Percentiles rank a stretch among this genome's conserved stretches.
Conservation (phyloP, 2,329 filamentous ascomycete genomes). For the Aspergillus arachidicola region DNA sequence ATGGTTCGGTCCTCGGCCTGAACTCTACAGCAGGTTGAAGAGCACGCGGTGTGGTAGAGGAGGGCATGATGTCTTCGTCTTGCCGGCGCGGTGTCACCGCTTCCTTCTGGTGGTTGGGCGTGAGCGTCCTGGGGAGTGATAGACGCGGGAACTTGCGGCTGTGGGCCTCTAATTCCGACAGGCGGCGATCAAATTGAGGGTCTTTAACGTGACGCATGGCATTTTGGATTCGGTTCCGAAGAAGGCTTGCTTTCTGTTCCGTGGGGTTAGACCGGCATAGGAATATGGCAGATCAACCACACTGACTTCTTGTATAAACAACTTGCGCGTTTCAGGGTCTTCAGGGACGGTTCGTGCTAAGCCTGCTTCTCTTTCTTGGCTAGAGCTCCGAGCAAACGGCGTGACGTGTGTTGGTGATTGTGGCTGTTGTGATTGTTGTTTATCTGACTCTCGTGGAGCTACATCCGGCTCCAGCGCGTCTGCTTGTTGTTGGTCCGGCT, state of each 20-base stretch:
- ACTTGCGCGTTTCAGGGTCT: constrained; percentile 39
- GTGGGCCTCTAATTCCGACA: constrained; percentile 45
- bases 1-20: constrained; percentile 11
- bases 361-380: constrained; percentile 7
- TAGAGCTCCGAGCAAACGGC: not conserved
- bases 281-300: not conserved
- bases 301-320: constrained; percentile 45
- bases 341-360: constrained; percentile 30
- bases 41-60: constrained; percentile 3
- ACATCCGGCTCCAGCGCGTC: constrained; percentile 22
- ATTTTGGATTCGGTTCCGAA: constrained; percentile 41
- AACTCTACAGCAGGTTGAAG: constrained; percentile 23
- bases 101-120: not conserved
- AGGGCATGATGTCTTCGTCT: not conserved
- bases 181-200: constrained; percentile 42
- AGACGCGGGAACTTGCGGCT: constrained; percentile 39
- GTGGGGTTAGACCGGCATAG: not conserved
- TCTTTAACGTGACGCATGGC: constrained; percentile 44
- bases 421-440: constrained; percentile 22
- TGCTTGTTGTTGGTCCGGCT: constrained; percentile 19
- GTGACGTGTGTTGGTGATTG: constrained; percentile 16
- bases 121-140: constrained; percentile 21
- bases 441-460: constrained; percentile 13
- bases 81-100: not conserved
- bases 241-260: constrained; percentile 43